phyloP scores from a whole-genome alignment of 2,329 filamentous ascomycete species.

The Aspergillus bombycis region DNA sequence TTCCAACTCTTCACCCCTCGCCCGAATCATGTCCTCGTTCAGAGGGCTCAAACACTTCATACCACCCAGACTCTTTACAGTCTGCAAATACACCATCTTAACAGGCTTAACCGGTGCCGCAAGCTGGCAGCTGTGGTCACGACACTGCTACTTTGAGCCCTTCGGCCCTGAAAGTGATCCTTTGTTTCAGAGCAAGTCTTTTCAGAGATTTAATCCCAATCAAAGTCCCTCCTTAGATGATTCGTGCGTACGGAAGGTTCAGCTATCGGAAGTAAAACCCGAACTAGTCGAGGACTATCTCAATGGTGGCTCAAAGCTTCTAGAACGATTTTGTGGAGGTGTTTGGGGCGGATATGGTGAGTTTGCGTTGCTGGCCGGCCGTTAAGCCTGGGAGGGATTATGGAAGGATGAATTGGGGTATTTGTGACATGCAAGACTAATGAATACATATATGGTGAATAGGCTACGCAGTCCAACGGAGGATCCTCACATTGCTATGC shows the following conservation, averaged over 20 bases:
- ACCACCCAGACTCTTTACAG: too few relatives aligned
- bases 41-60: too few relatives aligned
- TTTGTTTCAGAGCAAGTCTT: not conserved
- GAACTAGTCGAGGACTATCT: not conserved
- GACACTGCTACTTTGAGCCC: conserved; percentile 1
- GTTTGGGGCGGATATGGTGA: conserved; percentile 8
- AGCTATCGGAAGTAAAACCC: not conserved
- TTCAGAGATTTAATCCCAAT: not conserved
- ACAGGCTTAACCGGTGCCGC: not conserved
- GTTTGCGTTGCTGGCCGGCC: not conserved
- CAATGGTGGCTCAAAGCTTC: not conserved
- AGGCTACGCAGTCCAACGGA: conserved; percentile 7
- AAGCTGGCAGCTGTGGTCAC: not conserved
- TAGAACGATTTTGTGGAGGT: not conserved
- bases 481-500: not conserved
- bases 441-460: rapidly evolving
- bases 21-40: too few relatives aligned
- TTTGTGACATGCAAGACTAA: too few relatives aligned
- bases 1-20: too few relatives aligned
- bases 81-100: too few relatives aligned
- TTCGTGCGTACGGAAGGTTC: conserved; percentile 5
- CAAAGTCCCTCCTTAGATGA: not conserved
- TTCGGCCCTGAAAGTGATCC: conserved; percentile 1
- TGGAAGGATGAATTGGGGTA: rapidly evolving
- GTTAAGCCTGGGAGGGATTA: too few relatives aligned